Conservation (phyloP, 2,329 filamentous ascomycete species). For the Myrmaecium sp. region DNA sequence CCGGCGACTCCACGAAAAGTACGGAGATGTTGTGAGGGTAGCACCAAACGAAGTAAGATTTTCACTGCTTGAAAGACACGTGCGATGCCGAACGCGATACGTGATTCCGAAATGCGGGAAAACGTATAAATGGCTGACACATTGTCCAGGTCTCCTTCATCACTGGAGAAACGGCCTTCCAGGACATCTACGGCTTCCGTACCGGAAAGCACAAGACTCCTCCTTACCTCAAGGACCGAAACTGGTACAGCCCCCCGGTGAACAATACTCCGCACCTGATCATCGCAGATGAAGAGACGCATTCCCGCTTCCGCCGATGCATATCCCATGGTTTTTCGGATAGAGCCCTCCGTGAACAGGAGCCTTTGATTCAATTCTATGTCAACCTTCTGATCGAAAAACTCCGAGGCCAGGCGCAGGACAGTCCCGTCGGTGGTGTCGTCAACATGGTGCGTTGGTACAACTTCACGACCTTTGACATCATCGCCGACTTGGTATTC, state of each 20-base stretch:
- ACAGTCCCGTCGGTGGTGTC: slow-evolving; percentile 14
- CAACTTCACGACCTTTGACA: slow-evolving; percentile 11
- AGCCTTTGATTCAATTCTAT: slow-evolving; percentile 22
- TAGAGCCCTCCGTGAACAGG: slow-evolving; percentile 22
- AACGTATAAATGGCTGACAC: no score
- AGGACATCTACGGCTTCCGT: slow-evolving; percentile 18
- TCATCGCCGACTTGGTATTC: slow-evolving; percentile 12
- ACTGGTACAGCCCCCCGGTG: slow-evolving; percentile 11
- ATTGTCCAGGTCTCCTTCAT: slow-evolving; percentile 27
- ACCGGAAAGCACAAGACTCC: slow-evolving; percentile 7
- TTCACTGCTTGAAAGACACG: no score
- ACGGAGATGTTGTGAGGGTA: slow-evolving; percentile 26
- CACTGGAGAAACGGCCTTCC: slow-evolving; percentile 22
- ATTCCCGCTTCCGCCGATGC: slow-evolving; percentile 21
- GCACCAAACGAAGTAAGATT: slow-evolving; percentile 26
- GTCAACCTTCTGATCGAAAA: slow-evolving; percentile 23
- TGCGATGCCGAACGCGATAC: no score
- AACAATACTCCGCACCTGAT: slow-evolving; percentile 21
- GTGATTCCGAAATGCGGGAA: no score
- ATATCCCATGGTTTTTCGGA: slow-evolving; percentile 25
- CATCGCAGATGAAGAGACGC: slow-evolving; percentile 20
- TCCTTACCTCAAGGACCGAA: slow-evolving; percentile 13
- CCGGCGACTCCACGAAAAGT: slow-evolving; percentile 19
- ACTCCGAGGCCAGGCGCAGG: slow-evolving; percentile 18
- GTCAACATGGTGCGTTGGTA: slow-evolving; percentile 19